These are phyloP conservation scores for Fonsecaea pedrosoi DNA, from an alignment of 2,329 filamentous ascomycete genomes.

Conservation along the genomic window DNA sequence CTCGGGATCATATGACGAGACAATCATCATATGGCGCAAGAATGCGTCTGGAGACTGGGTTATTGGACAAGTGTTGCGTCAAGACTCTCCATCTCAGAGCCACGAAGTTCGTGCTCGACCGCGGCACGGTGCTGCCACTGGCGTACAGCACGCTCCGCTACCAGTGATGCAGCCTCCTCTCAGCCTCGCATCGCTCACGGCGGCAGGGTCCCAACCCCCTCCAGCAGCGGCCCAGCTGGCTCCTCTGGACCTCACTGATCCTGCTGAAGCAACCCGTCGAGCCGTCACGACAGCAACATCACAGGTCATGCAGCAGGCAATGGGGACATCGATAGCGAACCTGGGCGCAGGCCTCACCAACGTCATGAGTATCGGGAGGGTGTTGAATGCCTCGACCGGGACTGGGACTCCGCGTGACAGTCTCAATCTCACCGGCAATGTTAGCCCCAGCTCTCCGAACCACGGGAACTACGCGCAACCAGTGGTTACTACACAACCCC, in stretches of 20 bases:
- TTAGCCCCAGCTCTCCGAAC: slow-evolving; percentile 19
- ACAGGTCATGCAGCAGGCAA: slow-evolving; percentile 37
- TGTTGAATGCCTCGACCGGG: slow-evolving; percentile 15
- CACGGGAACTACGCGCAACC: slow-evolving; percentile 18
- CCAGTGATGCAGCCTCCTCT: slow-evolving; percentile 46
- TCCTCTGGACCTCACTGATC: slow-evolving; percentile 1
- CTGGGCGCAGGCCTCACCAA: slow-evolving; percentile 37
- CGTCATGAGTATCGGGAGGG: slow-evolving; percentile 32
- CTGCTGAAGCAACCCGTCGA: slow-evolving; percentile 23
- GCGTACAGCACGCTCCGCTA: slow-evolving; percentile 32
- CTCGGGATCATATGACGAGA: slow-evolving; percentile 95
- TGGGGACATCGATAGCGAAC: slow-evolving; percentile 33
- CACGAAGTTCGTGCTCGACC: slow-evolving; percentile 47
- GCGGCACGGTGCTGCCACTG: slow-evolving; percentile 17
- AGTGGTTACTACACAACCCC: slow-evolving; percentile 21
- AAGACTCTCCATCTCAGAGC: slow-evolving; percentile 60
- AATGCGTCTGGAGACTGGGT: slow-evolving; percentile 86
- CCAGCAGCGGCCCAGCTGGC: slow-evolving; percentile 17
- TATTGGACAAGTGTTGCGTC: slow-evolving; percentile 74
- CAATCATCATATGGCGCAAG: slow-evolving; percentile 91
- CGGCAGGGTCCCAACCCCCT: neutral
- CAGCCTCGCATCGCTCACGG: slow-evolving; percentile 35
- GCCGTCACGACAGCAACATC: slow-evolving; percentile 35
- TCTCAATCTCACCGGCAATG: slow-evolving; percentile 23
- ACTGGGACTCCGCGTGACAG: slow-evolving; percentile 14